Base-by-base conservation (phyloP, 805 yeast genomes). In the Metschnikowia anglica region DNA sequence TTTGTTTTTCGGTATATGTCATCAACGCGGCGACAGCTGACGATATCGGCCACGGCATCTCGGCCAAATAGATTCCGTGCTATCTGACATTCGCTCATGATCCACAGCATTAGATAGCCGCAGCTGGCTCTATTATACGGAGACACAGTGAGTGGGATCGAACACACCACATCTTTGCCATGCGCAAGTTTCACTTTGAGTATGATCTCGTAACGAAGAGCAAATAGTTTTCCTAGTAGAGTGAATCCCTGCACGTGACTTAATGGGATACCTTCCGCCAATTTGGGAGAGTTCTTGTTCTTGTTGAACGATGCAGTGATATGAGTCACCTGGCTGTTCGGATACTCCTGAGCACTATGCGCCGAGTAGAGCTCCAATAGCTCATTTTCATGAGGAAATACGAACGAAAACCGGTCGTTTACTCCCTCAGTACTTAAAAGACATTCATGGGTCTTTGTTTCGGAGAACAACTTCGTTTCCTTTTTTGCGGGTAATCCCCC, bases 171-270 rank as follows among this genome's bases (percentile, higher is more conserved):
- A 44, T 76, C 78, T 49, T 76, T 77, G 2, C 76, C 74, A 29
- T 70, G 75, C 13, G 60, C 58, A 17, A 77, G 55, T 45, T 77
- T 78, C 33, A 77, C 67, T 43, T 76, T 79, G 17, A 81, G 45
- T 0, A 70, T 57, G 3, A 77, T 51, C 47, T 76, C 80, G 55
- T 79, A 82, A 19, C 77, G 65, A 7, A 80, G 58, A 19, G 79
- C 69, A 51, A 70, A 81, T 17, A 79, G 62, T 34, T 66, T 67
- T 0, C 84, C 82, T 11, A 70, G 57, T 13, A 74, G 68, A 7
- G 83, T 74, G 53, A 79, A 74, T 8, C 73, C 72, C 59, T 60
- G 83, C 57, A 57, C 67, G 59, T 66, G 83, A 1, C 75, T 63
- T 16, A 67, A 38, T 2, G 75, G 73, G 0, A 71, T 54, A 4